Percentiles rank a stretch among this genome's conserved stretches.
Evolutionary conservation across 257 asterid genomes (phyloP).

Genomic region (Ophiorrhiza pumila): DNA sequence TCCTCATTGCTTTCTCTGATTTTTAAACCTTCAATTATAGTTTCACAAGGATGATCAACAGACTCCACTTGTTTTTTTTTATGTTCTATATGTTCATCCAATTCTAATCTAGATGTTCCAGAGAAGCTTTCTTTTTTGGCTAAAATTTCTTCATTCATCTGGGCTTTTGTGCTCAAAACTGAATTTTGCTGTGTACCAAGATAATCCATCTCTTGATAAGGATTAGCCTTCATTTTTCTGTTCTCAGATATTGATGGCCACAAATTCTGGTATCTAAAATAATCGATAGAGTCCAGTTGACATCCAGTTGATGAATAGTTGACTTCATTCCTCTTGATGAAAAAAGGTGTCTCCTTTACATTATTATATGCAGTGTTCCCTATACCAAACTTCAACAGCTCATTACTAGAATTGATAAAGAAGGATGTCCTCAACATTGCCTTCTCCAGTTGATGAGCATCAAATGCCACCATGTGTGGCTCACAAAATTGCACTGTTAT

Average conservation of each 20-base stretch:
- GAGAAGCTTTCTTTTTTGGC: conserved; percentile 17
- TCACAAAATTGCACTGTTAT: conserved; percentile 13
- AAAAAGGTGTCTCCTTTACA: conserved; percentile 14
- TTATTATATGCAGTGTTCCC: conserved; percentile 19
- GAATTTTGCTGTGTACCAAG: conserved; percentile 17
- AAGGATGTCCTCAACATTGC: conserved; percentile 20
- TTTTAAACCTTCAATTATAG: conserved; percentile 26
- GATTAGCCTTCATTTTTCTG: conserved; percentile 19
- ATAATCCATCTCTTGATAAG: conserved; percentile 27
- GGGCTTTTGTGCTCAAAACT: conserved; percentile 24
- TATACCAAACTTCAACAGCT: conserved; percentile 20
- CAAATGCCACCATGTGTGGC: conserved; percentile 29
- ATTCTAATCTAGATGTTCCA: conserved; percentile 28
- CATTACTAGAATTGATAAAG: conserved; percentile 21
- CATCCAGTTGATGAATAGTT: conserved; percentile 22
- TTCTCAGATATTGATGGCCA: conserved; percentile 21
- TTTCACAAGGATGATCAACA: conserved; percentile 26
- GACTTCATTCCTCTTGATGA: conserved; percentile 18
- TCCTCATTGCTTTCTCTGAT: conserved; percentile 20
- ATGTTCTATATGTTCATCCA: conserved; percentile 30
- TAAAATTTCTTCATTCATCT: conserved; percentile 24
- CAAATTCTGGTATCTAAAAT: conserved; percentile 19
- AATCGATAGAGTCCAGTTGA: conserved; percentile 17
- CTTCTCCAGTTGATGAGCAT: conserved; percentile 22
- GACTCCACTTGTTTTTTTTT: conserved; percentile 26